Evolutionary conservation across 805 yeast species (phyloP), one percentile per base, ranked within the genome.

Genomic region (Candida corydali): DNA sequence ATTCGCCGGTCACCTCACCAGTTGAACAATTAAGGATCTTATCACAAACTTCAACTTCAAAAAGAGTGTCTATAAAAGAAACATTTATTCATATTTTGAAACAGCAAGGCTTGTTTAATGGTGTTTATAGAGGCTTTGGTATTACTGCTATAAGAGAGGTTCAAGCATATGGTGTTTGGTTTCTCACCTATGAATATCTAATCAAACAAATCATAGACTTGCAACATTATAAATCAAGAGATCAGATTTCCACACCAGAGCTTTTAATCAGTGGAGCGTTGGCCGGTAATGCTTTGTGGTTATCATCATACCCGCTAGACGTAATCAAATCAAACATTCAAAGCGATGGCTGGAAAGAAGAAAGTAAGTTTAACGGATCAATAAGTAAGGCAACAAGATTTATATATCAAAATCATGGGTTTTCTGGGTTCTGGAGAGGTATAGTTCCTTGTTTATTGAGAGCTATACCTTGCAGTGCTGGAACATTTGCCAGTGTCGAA

Each of bases 161-260:
- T n/a, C 86, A 80, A 54, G 85, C 86, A 0, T 81, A 82, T 49
- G 88, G 88, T 5, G 75, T 79, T 11, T 81, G 88, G 88, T 81
- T 81, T 47, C 57, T 78, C 40, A 66, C 85, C 1, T 81, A 77
- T 50, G 88, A 81, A 52, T 64, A 58, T 31, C 57, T 80, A 38
- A 74, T 81, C 49, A 60, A 59, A 31, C 50, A 51, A 35, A 59
- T 71, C 17, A 57, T 61, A 26, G 46, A 54, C 9, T 40, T 43
- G 5, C 59, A 63, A 26, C 55, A 56, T 23, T 65, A 64, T 19
- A 51, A 65, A 6, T 53, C 62, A 14, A 57, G 86, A 41, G 56
- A 65, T 17, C 70, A 75, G 11, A 63, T 80, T 20, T 60, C 75
- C 4, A 74, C 86, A 0, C 69, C 75, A 38, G 78, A 78, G 52